Conservation (phyloP, 108 stramenopile genomes). For the Ochromonas danica region DNA sequence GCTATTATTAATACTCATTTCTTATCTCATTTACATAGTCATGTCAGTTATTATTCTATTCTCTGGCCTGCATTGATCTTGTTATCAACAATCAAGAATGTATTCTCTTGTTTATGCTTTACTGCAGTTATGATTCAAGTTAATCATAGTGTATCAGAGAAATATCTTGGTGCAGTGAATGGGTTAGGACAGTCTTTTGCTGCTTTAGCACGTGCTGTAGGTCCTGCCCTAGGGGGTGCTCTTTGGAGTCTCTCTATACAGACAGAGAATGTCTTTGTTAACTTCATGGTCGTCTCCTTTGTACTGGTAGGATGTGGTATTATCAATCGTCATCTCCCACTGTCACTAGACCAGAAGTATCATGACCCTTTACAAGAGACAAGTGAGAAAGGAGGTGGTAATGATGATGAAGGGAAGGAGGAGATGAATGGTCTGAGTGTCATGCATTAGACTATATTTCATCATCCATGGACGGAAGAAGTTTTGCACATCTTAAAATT, state of each 20-base stretch:
- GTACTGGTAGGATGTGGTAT: no score
- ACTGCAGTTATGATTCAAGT: conserved; percentile 11
- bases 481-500: no score
- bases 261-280: neutral
- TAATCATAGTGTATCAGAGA: conserved; percentile 30
- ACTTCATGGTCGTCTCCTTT: conserved; percentile 7
- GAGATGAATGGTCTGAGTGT: no score
- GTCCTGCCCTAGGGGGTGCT: conserved; percentile 22
- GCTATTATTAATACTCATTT: neutral
- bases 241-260: conserved; percentile 6
- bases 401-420: no score
- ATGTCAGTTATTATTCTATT: neutral
- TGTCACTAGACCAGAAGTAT: no score
- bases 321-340: no score
- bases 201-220: conserved; percentile 5
- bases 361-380: no score
- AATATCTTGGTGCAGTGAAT: conserved; percentile 22
- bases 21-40: neutral
- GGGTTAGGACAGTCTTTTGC: conserved; percentile 29
- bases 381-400: no score
- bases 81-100: neutral
- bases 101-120: neutral
- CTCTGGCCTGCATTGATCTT: neutral
- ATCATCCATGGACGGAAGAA: no score
- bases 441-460: no score